Evolutionary conservation across 495 filamentous ascomycete species (phyloP).

Genomic region (Chaetomidium leptoderma): DNA sequence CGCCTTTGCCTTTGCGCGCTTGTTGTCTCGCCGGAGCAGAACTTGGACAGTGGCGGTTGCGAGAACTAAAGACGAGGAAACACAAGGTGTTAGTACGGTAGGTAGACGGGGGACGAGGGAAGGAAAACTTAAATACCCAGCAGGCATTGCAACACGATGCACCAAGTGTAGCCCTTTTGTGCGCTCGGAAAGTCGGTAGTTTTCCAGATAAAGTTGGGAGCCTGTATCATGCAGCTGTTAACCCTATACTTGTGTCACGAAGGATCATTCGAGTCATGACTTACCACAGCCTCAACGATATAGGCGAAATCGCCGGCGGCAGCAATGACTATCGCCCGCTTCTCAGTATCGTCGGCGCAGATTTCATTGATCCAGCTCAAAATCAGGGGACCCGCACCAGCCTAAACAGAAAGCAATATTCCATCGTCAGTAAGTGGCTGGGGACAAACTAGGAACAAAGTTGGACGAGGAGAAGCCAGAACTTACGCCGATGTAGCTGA

Average conservation of each 20-base stretch:
- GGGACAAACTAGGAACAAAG: background rate
- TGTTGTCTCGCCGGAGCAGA: background rate
- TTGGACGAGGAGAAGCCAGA: background rate
- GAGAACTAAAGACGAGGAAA: background rate
- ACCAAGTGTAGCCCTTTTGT: background rate
- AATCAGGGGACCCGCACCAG: background rate
- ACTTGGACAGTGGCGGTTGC: background rate
- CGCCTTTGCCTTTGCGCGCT: background rate
- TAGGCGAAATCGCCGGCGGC: background rate
- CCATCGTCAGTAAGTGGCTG: background rate
- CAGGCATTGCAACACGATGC: background rate
- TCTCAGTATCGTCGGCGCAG: background rate
- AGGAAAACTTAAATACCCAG: background rate
- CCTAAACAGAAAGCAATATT: background rate
- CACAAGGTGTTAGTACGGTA: background rate
- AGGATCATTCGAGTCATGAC: background rate
- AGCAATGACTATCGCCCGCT: background rate
- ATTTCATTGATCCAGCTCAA: conserved; percentile 2
- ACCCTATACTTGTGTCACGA: background rate
- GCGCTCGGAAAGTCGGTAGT: background rate
- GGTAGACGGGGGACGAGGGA: background rate
- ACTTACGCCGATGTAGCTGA: background rate
- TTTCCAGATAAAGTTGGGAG: conserved; percentile 2
- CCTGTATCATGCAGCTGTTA: background rate
- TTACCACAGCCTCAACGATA: background rate